These are phyloP conservation scores for Vitis rotundifolia DNA, from an alignment of 164 flowering plant genomes.

Conservation along the genomic window DNA sequence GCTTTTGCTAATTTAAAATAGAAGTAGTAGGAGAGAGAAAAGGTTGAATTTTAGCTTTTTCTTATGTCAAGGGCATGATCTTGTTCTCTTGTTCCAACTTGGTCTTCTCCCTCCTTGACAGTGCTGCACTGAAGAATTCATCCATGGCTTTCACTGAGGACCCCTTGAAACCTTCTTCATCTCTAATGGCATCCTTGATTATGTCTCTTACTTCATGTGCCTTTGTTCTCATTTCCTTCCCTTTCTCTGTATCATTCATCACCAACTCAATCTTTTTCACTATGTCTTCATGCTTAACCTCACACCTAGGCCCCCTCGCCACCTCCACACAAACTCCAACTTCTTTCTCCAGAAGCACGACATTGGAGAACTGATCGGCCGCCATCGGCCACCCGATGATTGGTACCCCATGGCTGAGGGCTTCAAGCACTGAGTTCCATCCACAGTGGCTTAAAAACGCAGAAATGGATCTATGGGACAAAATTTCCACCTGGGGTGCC, in stretches of 20 bases:
- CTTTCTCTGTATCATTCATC: constrained; percentile 36
- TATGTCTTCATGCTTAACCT: constrained; percentile 36
- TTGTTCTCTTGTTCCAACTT: too few relatives aligned
- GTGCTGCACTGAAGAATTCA: constrained; percentile 19
- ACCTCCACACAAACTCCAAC: constrained; percentile 59
- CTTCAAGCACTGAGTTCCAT: constrained; percentile 60
- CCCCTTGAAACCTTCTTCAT: constrained; percentile 24
- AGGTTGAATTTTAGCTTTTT: too few relatives aligned
- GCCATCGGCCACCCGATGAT: constrained; percentile 60
- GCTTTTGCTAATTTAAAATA: too few relatives aligned
- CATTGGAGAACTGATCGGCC: constrained; percentile 53
- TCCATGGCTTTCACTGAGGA: constrained; percentile 27
- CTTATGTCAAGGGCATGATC: too few relatives aligned
- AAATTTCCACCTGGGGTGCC: constrained; percentile 57
- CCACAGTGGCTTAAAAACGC: constrained; percentile 57
- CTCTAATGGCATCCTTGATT: constrained; percentile 34
- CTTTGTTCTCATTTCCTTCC: constrained; percentile 33
- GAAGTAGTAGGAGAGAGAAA: too few relatives aligned
- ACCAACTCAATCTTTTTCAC: constrained; percentile 39
- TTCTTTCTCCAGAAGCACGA: constrained; percentile 36
- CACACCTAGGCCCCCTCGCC: constrained; percentile 45
- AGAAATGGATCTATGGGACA: constrained; percentile 32
- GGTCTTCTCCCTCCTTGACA: constrained; percentile 1
- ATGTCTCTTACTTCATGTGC: constrained; percentile 31
- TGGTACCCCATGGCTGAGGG: constrained; percentile 46